Percentiles rank a stretch among this genome's conserved stretches.
phyloP scores from a whole-genome alignment of 2,329 filamentous ascomycete genomes.

The Trichoderma semiorbis region DNA sequence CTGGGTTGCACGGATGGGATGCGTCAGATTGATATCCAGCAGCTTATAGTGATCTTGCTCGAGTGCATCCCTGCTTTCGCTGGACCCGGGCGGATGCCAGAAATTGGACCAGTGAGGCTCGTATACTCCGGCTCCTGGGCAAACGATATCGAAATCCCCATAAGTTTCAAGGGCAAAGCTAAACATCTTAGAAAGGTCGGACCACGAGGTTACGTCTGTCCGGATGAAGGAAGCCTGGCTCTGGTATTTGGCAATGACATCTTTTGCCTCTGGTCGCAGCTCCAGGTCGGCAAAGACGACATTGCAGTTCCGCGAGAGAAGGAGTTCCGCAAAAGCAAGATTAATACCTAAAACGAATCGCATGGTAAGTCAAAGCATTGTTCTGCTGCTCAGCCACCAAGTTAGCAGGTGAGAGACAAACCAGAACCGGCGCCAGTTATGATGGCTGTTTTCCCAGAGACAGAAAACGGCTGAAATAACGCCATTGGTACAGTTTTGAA shows the following conservation, averaged over 20 bases:
- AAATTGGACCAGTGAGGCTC: constrained; percentile 18
- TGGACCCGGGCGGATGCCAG: constrained; percentile 28
- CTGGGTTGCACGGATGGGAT: constrained; percentile 38
- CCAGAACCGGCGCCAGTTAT: constrained; percentile 27
- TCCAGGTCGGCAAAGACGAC: constrained; percentile 17
- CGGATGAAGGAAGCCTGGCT: constrained; percentile 2
- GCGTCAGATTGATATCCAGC: constrained; percentile 37
- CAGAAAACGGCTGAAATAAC: constrained; percentile 22
- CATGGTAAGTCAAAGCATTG: not conserved
- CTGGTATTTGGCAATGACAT: constrained; percentile 2
- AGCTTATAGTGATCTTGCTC: constrained; percentile 32
- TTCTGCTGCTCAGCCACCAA: no score
- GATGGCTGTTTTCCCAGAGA: constrained; percentile 26
- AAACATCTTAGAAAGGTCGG: constrained; percentile 13
- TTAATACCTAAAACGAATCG: constrained; percentile 37
- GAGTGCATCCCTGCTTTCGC: constrained; percentile 27
- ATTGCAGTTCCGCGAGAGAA: constrained; percentile 30
- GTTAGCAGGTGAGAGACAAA: not conserved
- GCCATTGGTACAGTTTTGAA: not conserved
- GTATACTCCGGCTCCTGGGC: constrained; percentile 15
- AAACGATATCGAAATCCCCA: constrained; percentile 16
- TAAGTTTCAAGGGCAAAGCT: not conserved
- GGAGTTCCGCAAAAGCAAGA: constrained; percentile 41
- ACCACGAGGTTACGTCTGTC: constrained; percentile 17
- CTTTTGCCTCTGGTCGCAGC: constrained; percentile 13